Conservation (phyloP, 805 yeast genomes). For the Zygosaccharomyces siamensis region DNA sequence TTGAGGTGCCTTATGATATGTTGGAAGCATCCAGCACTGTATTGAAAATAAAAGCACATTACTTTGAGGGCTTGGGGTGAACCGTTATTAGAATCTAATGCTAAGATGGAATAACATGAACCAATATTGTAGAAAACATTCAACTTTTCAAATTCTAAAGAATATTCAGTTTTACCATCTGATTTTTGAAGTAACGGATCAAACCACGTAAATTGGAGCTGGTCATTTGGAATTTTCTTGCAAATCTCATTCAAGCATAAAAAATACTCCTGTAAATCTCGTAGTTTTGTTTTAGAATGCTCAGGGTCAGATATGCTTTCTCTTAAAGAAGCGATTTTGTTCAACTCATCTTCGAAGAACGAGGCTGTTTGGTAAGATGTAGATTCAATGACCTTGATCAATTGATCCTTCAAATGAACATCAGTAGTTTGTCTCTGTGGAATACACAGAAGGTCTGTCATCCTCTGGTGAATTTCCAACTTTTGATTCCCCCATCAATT, state of each 20-base stretch:
- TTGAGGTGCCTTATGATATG: conserved; percentile 26
- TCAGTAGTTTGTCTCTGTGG: conserved; percentile 47
- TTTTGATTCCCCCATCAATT: not conserved
- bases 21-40: conserved; percentile 64
- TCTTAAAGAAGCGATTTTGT: conserved; percentile 43
- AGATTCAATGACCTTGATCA: conserved; percentile 43
- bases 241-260: conserved; percentile 41
- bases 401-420: conserved; percentile 38
- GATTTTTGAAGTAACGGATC: conserved; percentile 58
- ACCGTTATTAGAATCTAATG: conserved; percentile 41
- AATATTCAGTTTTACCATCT: conserved; percentile 43
- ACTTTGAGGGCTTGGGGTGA: conserved; percentile 52
- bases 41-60: conserved; percentile 62
- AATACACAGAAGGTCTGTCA: conserved; percentile 43
- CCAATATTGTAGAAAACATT: conserved; percentile 69
- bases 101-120: conserved; percentile 55
- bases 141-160: conserved; percentile 55
- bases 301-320: conserved; percentile 37
- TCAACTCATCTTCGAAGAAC: conserved; percentile 41
- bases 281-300: conserved; percentile 36
- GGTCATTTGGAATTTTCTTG: conserved; percentile 60
- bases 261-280: conserved; percentile 43
- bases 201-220: conserved; percentile 65
- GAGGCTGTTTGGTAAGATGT: conserved; percentile 45
- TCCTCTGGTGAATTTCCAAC: conserved; percentile 1